Evolutionary conservation across 768 basidiomycete genomes (phyloP).

Genomic region (Rhodotorula taiwanensis): DNA sequence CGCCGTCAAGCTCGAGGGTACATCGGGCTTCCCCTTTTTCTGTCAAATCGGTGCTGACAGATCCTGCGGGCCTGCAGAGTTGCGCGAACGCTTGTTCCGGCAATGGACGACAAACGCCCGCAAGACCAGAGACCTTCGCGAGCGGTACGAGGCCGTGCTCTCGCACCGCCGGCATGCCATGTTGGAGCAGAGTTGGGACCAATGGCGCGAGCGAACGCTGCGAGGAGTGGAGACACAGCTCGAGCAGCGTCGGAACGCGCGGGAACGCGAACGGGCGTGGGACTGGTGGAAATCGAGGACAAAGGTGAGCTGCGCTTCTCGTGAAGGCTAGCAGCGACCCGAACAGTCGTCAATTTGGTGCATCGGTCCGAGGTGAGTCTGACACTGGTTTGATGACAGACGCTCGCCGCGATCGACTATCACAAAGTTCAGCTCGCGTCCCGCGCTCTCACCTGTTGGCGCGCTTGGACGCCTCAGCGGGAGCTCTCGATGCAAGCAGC

Average conservation of each 20-base stretch:
- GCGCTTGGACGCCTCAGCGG: slow-evolving; percentile 9
- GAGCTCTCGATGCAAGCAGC: background rate
- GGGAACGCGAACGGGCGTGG: background rate
- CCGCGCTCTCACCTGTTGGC: background rate
- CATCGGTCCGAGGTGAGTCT: background rate
- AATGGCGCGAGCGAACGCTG: slow-evolving; percentile 9
- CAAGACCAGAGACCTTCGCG: background rate
- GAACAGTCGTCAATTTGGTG: too few species aligned
- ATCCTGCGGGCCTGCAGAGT: background rate
- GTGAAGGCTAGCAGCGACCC: too few species aligned
- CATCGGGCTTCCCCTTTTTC: background rate
- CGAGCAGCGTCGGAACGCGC: background rate
- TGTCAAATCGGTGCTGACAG: background rate
- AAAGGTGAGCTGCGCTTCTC: slow-evolving; percentile 5
- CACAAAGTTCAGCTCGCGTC: background rate
- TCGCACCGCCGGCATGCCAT: too few species aligned
- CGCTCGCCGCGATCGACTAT: background rate
- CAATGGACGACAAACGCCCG: slow-evolving; percentile 7
- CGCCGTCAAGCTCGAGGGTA: slow-evolving; percentile 18
- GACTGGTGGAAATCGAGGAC: slow-evolving; percentile 6
- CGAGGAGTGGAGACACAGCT: background rate
- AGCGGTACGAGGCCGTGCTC: background rate
- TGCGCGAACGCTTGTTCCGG: slow-evolving; percentile 14
- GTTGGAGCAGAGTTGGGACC: background rate
- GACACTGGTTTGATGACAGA: slow-evolving; percentile 1